Base-by-base conservation (phyloP, 345 rosid species). In the Gossypium stocksii region DNA sequence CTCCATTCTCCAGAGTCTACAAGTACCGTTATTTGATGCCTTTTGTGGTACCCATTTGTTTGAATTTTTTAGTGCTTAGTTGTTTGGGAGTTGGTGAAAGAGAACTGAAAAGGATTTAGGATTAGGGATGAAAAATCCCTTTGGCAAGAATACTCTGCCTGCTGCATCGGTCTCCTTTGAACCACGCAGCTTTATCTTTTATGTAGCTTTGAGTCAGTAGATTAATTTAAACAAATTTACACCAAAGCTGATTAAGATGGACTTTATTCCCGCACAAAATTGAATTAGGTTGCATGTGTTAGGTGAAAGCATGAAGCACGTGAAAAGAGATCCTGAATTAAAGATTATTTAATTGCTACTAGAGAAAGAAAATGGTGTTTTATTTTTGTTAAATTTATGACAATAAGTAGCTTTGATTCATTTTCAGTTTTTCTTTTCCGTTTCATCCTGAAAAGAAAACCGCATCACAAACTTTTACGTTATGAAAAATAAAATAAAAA, bases 81-180 rank as follows among this genome's bases (percentile, higher is more conserved):
- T 71, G 61, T 19, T 12, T 56, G 22, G 25, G 64, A 38, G 63
- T 71, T 71, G 64, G 63, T 38, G 38, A 19, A 71, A 71, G 46
- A 19, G 58, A 38, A 19, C 9, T 71, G 7, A 38, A 19, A 71
- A 38, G 13, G 34, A n/a, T 14, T 23, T 22, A 57, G 15, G 34
- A 38, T 19, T 34, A 71, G 62, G 56, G 63, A 56, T 71, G 34
- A 19, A 22, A 38, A 54, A 56, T 19, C 49, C 74, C 74, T n/a
- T 13, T 13, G 20, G 19, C 49, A 12, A 34, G 19, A 56, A 2
- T n/a, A 2, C 13, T n/a, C 20, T 34, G 62, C 74, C 14, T 2
- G 65, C 34, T 57, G 38, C 52, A 51, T 25, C 12, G 58, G 15
- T 49, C 58, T 49, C 1, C 44, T 49, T 51, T 49, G 49, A 2